phyloP scores from a whole-genome alignment of 164 flowering plant genomes.

The Santalum album region DNA sequence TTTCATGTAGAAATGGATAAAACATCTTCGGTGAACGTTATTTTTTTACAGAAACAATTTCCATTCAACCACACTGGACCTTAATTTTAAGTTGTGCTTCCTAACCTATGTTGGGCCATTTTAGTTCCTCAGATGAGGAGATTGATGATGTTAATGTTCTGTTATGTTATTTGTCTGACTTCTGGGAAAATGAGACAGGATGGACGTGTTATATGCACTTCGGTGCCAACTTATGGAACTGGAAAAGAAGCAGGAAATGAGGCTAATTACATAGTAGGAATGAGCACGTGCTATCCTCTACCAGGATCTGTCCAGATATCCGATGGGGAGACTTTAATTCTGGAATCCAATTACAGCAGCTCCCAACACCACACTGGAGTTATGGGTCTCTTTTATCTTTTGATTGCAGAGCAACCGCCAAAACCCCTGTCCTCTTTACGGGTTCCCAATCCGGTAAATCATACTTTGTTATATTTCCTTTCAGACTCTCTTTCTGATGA shows the following conservation, averaged over 20 bases:
- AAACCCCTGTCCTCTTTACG: background rate
- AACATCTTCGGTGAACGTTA: too few relatives aligned
- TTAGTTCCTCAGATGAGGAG: too few relatives aligned
- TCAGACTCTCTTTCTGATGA: too few relatives aligned
- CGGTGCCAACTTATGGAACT: constrained; percentile 60
- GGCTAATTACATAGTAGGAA: constrained; percentile 77
- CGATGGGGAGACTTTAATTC: constrained; percentile 46
- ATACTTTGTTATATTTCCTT: too few relatives aligned
- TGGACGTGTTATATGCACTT: constrained; percentile 66
- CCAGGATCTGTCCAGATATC: constrained; percentile 54
- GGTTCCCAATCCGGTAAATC: too few relatives aligned
- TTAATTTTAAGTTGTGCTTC: too few relatives aligned
- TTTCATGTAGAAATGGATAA: too few relatives aligned
- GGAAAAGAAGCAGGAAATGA: constrained; percentile 72
- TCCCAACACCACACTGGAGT: constrained; percentile 58
- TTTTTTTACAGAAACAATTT: too few relatives aligned
- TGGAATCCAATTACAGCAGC: constrained; percentile 63
- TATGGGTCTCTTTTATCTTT: constrained; percentile 76
- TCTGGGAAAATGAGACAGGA: constrained; percentile 43
- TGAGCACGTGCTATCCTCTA: constrained; percentile 80
- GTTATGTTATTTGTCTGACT: too few relatives aligned
- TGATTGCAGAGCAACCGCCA: constrained; percentile 44
- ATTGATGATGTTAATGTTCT: too few relatives aligned
- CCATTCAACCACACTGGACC: too few relatives aligned
- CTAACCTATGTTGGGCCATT: too few relatives aligned